A percentile compares a stretch with the other conserved stretches of the same genome.
phyloP scores from a whole-genome alignment of 805 yeast species.

The Saccharomycopsis javanensis region DNA sequence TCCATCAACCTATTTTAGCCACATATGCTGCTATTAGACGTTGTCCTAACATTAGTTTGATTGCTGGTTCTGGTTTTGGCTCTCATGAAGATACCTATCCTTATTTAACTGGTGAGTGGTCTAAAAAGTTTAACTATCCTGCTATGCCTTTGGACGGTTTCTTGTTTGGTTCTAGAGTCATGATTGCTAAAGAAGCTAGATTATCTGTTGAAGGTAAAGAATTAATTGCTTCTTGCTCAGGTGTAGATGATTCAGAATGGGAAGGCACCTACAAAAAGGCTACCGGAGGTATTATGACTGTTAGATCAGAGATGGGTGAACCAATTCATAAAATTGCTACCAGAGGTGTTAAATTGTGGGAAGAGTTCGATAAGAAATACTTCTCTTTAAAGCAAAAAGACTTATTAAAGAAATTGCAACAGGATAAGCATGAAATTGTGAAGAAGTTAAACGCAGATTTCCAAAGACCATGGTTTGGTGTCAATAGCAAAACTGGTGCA shows the following conservation, averaged over 20 bases:
- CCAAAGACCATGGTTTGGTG: conserved; percentile 98
- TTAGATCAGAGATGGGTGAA: conserved; percentile 98
- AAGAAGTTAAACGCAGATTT: conserved; percentile 80
- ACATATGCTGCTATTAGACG: conserved; percentile 94
- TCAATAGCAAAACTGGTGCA: conserved; percentile 52
- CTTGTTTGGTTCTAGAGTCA: conserved; percentile 90
- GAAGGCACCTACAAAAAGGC: conserved; percentile 89
- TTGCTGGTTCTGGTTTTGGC: conserved; percentile 99
- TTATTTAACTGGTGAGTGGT: conserved; percentile 96
- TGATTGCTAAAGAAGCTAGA: conserved; percentile 94
- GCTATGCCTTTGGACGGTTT: conserved; percentile 99
- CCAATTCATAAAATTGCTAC: conserved; percentile 98
- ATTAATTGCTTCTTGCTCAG: conserved; percentile 83
- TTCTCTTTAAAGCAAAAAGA: conserved; percentile 87
- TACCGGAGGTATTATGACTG: conserved; percentile 95
- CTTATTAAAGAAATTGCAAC: conserved; percentile 65
- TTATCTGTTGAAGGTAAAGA: conserved; percentile 91
- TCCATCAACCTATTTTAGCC: conserved; percentile 94
- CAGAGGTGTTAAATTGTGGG: conserved; percentile 95
- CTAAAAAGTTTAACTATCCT: conserved; percentile 77
- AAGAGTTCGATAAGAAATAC: conserved; percentile 90
- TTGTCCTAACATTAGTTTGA: conserved; percentile 75
- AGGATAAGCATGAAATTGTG: conserved; percentile 82
- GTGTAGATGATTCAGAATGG: conserved; percentile 86
- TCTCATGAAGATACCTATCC: conserved; percentile 95